These are phyloP conservation scores for Penstemon davidsonii DNA, from an alignment of 257 asterid species.

Conservation along the genomic window DNA sequence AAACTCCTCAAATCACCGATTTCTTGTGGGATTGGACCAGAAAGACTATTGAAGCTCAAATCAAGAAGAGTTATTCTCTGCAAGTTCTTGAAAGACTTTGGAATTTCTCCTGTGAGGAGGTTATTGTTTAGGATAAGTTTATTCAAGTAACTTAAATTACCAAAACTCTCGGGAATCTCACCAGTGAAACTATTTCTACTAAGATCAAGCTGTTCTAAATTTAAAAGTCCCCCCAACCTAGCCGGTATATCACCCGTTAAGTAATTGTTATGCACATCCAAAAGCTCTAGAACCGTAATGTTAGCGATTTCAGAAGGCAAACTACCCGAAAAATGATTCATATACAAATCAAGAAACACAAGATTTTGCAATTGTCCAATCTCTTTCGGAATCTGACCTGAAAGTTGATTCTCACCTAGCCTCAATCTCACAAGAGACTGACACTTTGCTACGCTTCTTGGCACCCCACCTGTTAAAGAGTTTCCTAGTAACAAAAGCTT, in stretches of 20 bases:
- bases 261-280: constrained; percentile 76
- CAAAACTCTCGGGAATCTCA: constrained; percentile 69
- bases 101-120: constrained; percentile 57
- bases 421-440: constrained; percentile 85
- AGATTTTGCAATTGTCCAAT: constrained; percentile 82
- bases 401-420: constrained; percentile 86
- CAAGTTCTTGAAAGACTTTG: constrained; percentile 58
- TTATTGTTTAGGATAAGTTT: constrained; percentile 74
- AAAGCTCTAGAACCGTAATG: constrained; percentile 78
- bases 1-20: constrained; percentile 66
- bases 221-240: constrained; percentile 63
- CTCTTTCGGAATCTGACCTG: constrained; percentile 91
- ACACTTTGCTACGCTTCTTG: constrained; percentile 61
- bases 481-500: constrained; percentile 80
- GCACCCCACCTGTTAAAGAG: constrained; percentile 63
- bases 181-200: constrained; percentile 79
- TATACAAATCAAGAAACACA: constrained; percentile 86
- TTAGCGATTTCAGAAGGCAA: constrained; percentile 74
- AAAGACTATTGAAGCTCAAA: constrained; percentile 72
- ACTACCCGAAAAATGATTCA: constrained; percentile 79
- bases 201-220: constrained; percentile 92
- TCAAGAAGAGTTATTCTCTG: constrained; percentile 83
- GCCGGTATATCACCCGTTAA: constrained; percentile 64
- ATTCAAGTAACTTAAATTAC: constrained; percentile 82
- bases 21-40: constrained; percentile 69